phyloP scores from a whole-genome alignment of 1,284 basidiomycete genomes.

The Malassezia sp. region DNA sequence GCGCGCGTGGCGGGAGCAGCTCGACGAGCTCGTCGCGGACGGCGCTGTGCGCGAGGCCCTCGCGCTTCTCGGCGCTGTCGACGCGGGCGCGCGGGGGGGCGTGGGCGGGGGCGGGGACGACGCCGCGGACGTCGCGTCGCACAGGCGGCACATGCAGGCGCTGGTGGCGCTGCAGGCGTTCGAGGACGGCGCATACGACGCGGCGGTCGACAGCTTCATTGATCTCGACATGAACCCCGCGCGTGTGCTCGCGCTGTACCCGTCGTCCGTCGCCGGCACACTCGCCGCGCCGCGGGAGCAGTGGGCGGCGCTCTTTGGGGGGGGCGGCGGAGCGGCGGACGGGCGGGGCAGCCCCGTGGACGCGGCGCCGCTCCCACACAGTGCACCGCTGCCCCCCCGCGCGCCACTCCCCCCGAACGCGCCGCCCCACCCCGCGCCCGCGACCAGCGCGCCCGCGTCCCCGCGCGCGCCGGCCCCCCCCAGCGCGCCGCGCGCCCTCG shows the following conservation, averaged over 20 bases:
- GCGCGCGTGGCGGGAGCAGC: slow-evolving; percentile 64
- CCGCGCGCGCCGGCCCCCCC: slow-evolving; percentile 1
- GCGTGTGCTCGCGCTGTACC: slow-evolving; percentile 81
- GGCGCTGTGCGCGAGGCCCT: slow-evolving; percentile 71
- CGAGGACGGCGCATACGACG: slow-evolving; percentile 57
- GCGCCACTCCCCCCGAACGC: slow-evolving; percentile 1
- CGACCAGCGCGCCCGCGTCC: background rate
- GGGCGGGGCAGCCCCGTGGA: no score
- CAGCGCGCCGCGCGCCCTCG: slow-evolving; percentile 16
- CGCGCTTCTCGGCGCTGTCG: slow-evolving; percentile 56
- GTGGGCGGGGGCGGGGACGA: no score
- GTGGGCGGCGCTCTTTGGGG: slow-evolving; percentile 83
- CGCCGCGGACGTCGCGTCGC: slow-evolving; percentile 52
- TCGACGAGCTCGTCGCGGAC: slow-evolving; percentile 67
- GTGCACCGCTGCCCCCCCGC: no score
- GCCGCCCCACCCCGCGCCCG: background rate
- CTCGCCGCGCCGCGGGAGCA: slow-evolving; percentile 57
- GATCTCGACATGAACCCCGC: slow-evolving; percentile 82
- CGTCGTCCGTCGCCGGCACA: slow-evolving; percentile 66
- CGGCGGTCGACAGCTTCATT: slow-evolving; percentile 76
- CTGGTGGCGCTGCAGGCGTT: slow-evolving; percentile 62
- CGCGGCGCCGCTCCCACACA: slow-evolving; percentile 1
- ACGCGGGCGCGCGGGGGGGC: slow-evolving; percentile 51
- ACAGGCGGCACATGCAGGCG: slow-evolving; percentile 50
- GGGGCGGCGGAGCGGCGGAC: background rate